Evolutionary conservation across 2,329 filamentous ascomycete genomes (phyloP).

Genomic region (Colletotrichum sp.): DNA sequence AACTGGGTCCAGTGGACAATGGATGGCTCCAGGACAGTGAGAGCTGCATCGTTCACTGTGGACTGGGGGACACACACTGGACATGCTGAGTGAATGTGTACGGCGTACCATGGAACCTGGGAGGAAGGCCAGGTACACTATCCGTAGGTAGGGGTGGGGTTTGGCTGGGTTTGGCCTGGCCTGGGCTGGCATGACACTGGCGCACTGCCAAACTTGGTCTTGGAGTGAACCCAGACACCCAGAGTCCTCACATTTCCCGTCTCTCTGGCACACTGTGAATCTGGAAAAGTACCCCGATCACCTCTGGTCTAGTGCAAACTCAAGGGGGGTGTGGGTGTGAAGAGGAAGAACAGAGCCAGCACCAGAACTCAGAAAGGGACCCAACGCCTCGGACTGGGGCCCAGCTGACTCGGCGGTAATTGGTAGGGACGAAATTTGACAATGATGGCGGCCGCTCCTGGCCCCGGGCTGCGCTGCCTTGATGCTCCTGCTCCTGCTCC

Average conservation of each 20-base stretch:
- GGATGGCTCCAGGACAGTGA: background rate
- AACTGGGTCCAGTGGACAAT: background rate
- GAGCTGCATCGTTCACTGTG: background rate
- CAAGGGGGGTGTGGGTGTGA: background rate
- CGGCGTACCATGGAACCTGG: background rate
- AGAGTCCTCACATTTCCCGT: background rate
- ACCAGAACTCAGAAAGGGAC: background rate
- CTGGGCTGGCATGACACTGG: background rate
- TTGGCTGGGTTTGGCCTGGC: background rate
- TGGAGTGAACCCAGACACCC: background rate
- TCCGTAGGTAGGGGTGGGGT: background rate
- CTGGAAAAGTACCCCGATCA: background rate
- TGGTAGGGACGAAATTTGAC: constrained; percentile 8
- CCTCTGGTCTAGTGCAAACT: background rate
- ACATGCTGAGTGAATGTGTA: background rate
- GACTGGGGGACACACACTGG: background rate
- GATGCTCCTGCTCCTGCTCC: background rate
- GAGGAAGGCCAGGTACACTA: background rate
- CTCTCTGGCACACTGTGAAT: background rate
- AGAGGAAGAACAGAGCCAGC: background rate
- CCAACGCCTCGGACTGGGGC: constrained; percentile 21
- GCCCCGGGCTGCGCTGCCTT: background rate
- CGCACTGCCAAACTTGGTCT: background rate
- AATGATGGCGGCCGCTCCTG: background rate
- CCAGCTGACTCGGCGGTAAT: constrained; percentile 19